A percentile compares a stretch with the other conserved stretches of the same genome.
These are phyloP conservation scores for Volvox africanus DNA, from an alignment of 139 green algal species.

Conservation along the genomic window DNA sequence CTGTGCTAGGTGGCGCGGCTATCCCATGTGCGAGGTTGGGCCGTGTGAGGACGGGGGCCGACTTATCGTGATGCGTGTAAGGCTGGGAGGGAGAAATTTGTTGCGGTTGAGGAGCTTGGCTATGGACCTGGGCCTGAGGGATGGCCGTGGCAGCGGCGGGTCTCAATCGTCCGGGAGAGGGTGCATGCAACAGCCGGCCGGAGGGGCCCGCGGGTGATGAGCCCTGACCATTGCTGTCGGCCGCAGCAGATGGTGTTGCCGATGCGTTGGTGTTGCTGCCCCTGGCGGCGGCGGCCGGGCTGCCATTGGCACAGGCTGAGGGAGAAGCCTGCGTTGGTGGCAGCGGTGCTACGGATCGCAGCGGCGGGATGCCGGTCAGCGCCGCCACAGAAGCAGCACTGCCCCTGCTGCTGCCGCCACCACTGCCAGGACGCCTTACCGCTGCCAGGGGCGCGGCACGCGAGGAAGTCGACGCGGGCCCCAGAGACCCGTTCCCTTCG, in stretches of 20 bases:
- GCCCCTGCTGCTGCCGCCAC: neutral
- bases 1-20: no score
- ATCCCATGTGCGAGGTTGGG: neutral
- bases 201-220: neutral
- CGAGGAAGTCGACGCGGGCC: neutral
- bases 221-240: slow-evolving; percentile 13
- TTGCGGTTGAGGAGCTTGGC: no score
- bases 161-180: neutral
- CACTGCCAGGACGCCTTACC: slow-evolving; percentile 20
- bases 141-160: neutral
- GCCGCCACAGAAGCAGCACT: neutral
- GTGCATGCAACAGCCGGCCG: neutral
- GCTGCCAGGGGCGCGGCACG: neutral
- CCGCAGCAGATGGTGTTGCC: neutral
- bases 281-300: neutral
- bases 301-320: neutral
- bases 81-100: neutral
- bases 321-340: neutral
- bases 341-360: neutral
- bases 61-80: neutral
- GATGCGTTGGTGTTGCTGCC: neutral
- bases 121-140: no score
- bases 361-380: neutral
- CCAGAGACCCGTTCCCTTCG: no score
- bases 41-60: neutral